Evolutionary conservation across 2,329 filamentous ascomycete species (phyloP).

Genomic region (Sclerotinia minor): DNA sequence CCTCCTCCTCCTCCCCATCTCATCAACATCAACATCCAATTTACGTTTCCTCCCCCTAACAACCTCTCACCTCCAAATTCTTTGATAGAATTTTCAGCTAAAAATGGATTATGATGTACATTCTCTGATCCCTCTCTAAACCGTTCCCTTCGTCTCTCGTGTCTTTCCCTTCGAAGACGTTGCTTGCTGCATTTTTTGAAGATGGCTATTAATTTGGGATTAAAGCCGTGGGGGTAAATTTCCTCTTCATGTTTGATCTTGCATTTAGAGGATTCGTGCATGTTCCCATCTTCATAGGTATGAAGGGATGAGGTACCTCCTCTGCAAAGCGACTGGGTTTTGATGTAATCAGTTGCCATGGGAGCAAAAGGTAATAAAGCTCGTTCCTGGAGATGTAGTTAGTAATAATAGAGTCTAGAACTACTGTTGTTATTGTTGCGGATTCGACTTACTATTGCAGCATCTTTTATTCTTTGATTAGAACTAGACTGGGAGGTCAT

Average conservation of each 20-base stretch:
- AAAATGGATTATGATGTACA: background rate
- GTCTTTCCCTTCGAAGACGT: background rate
- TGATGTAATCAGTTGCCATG: background rate
- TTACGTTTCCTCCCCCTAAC: background rate
- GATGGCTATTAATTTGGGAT: background rate
- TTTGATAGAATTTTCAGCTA: background rate
- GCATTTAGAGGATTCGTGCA: background rate
- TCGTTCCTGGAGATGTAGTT: background rate
- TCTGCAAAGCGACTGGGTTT: too few species aligned
- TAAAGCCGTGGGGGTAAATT: background rate
- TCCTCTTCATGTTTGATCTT: slow-evolving; percentile 1
- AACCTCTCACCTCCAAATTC: background rate
- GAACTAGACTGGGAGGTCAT: background rate
- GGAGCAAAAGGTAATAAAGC: background rate
- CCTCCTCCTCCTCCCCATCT: too few species aligned
- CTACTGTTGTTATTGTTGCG: background rate
- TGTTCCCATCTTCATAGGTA: background rate
- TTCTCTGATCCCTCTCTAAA: background rate
- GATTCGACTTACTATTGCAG: background rate
- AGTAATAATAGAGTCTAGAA: background rate
- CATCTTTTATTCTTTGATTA: background rate
- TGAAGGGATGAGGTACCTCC: slow-evolving; percentile 3
- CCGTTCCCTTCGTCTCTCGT: background rate
- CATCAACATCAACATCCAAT: background rate
- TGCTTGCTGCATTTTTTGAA: background rate